Evolutionary conservation across 2,329 filamentous ascomycete species (phyloP).

Genomic region (Penicillium janthinellum): DNA sequence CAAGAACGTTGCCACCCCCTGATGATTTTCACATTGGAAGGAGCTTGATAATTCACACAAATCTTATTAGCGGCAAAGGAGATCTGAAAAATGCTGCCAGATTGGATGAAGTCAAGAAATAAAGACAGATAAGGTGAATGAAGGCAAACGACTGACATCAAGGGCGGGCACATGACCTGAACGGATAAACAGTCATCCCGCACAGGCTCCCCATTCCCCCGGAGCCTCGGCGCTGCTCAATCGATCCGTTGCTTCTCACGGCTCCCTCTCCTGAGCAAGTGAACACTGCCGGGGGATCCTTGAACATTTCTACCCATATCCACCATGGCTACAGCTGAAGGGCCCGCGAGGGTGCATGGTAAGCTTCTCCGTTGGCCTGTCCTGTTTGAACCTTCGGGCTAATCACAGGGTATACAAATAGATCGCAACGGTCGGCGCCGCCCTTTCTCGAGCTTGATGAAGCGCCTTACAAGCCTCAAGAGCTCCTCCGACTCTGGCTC

Average conservation of each 20-base stretch:
- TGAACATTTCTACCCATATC: constrained; percentile 3
- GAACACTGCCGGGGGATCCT: constrained; percentile 2
- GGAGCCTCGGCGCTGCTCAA: constrained; percentile 17
- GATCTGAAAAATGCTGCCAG: not conserved
- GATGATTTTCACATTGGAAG: constrained; percentile 8
- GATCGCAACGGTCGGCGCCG: constrained; percentile 74
- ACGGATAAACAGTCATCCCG: constrained; percentile 29
- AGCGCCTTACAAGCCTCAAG: constrained; percentile 88
- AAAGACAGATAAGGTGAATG: not conserved
- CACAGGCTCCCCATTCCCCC: constrained; percentile 1
- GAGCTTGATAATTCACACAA: not conserved
- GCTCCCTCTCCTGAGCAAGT: constrained; percentile 11
- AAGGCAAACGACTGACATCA: constrained; percentile 19
- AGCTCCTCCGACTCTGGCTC: constrained; percentile 60
- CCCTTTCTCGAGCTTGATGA: constrained; percentile 92
- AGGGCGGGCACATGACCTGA: constrained; percentile 25
- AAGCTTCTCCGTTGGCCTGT: constrained; percentile 22
- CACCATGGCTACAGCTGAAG: constrained; percentile 38
- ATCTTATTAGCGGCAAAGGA: not conserved
- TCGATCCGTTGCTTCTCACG: constrained; percentile 3
- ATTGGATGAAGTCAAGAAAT: not conserved
- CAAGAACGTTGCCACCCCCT: constrained; percentile 9
- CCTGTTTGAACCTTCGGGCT: constrained; percentile 11
- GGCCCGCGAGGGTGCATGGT: constrained; percentile 50
- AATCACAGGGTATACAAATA: constrained; percentile 42